Percentiles rank a stretch among this genome's conserved stretches.
These are phyloP conservation scores for Chenopodium quinoa DNA, from an alignment of 148 eudicot species.

Conservation along the genomic window DNA sequence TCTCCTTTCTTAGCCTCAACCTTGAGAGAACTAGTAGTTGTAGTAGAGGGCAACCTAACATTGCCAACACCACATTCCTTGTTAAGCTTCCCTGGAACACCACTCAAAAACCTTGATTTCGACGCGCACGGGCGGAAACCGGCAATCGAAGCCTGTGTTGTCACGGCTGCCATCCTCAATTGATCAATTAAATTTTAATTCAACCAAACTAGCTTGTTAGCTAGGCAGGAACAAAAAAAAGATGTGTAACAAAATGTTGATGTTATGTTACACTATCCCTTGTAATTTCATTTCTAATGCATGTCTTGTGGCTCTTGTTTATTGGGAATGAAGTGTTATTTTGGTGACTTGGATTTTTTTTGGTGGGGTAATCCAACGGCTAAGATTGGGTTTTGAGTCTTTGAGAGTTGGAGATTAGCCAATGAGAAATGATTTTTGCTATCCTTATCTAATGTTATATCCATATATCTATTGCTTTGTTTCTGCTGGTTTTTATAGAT, in stretches of 20 bases:
- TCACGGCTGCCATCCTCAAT: slow-evolving; percentile 68
- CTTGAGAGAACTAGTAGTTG: slow-evolving; percentile 47
- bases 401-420: slow-evolving; percentile 29
- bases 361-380: slow-evolving; percentile 42
- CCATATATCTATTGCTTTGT: slow-evolving; percentile 52
- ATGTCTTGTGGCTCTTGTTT: slow-evolving; percentile 54
- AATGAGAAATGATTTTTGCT: slow-evolving; percentile 39
- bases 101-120: slow-evolving; percentile 53
- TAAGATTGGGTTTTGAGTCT: slow-evolving; percentile 28
- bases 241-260: slow-evolving; percentile 15
- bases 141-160: slow-evolving; percentile 80
- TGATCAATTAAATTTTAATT: neutral
- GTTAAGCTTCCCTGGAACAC: slow-evolving; percentile 63
- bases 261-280: neutral
- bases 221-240: neutral
- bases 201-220: slow-evolving; percentile 3
- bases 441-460: slow-evolving; percentile 66
- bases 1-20: slow-evolving; percentile 96
- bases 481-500: slow-evolving; percentile 44
- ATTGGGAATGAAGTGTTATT: slow-evolving; percentile 3
- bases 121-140: slow-evolving; percentile 70
- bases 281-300: slow-evolving; percentile 22
- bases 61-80: slow-evolving; percentile 37
- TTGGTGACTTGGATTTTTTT: slow-evolving; percentile 32
- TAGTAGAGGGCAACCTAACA: slow-evolving; percentile 32